Evolutionary conservation across 495 filamentous ascomycete genomes (phyloP), one percentile per base, ranked within the genome.

Genomic region (Rhizodiscina lignyota): DNA sequence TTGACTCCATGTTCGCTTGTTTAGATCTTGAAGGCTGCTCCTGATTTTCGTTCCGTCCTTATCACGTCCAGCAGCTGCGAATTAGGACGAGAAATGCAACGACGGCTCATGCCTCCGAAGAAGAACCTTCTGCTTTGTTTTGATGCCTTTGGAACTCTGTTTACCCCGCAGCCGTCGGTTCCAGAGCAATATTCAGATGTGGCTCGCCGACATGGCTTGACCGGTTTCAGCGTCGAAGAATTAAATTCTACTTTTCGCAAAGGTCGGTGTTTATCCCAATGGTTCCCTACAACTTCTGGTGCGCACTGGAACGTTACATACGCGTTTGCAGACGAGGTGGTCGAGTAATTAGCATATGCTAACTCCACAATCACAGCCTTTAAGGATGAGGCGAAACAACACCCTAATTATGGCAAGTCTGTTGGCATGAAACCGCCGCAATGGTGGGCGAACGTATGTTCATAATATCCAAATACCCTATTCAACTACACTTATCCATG

Each of bases 141-240:
- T 40, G 81, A 87, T 53, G 82, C 78, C 31, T 86, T 86, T 38
- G 74, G 68, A 2, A 87, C 82, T 1, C 59, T 87, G 22, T 83
- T 82, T 55, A 54, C 59, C 18, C 82, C 81, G 3, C 67, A 60
- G 37, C 43, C 42, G 8, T 55, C 77, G 0, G 61, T 86, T 33
- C 58, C 63, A 3, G 52, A 64, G 21, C 74, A 79, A 45, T 87
- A 87, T 54, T 63, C 59, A 8, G 43, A 64, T 4, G 54, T 67
- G 15, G 81, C 78, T 1, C 52, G 64, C 26, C 41, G 58, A 35
- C 63, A 67, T 56, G 74, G 75, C n/a, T 47, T 83, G 28, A 43
- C 45, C 12, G 39, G 47, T 28, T 31, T 49, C 44, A 20, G 18
- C 19, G 32, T 49, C 55, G 41, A 64, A 45, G 36, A 51, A 47